Evolutionary conservation across 176 grass and related monocot genomes (phyloP), one percentile per base, ranked within the genome.

Genomic region (Eragrostis nindensis): DNA sequence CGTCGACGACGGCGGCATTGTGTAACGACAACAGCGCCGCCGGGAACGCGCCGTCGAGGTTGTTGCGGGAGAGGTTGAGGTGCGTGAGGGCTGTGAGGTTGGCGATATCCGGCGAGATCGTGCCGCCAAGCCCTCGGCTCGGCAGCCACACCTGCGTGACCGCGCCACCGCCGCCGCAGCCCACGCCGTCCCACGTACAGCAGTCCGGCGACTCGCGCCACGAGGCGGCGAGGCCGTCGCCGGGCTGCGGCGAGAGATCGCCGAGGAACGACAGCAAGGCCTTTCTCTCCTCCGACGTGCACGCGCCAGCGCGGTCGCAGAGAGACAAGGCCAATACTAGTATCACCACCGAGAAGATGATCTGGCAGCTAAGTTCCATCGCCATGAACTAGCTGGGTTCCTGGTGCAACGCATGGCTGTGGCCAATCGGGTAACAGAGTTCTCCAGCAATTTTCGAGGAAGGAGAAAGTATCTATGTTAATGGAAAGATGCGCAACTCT

Each of bases 181-280:
- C 32, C 12, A 90, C 84, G 53, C 89, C 89, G 39, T 90, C 80
- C 89, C 89, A 90, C 11, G 46, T 11, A 75, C 89, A 90, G 84
- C 89, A 90, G 82, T 89, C 87, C n/a, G 62, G 53, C 18, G 44
- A 68, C 1, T 68, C 75, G 0, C 50, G 73, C 89, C 89, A 90
- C 6, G 75, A 80, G 21, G 75, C 55, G 6, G 61, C 43, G 30
- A 90, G 57, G 16, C 30, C 43, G 8, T 86, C 83, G 2, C 44
- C 74, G 1, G 54, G 9, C 32, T 0, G 45, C 43, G 70, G 79
- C 56, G 84, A 64, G 69, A 86, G 75, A 4, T 18, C 80, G 13
- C 63, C 62, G 80, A 87, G 80, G 63, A 90, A 80, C 44, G 84
- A 66, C 53, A 75, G 84, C 57, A 90, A 18, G 11, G 62, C 84